A percentile compares a stretch with the other conserved stretches of the same genome.
Conservation (phyloP, 495 filamentous ascomycete genomes). For the Parmelia sp. region DNA sequence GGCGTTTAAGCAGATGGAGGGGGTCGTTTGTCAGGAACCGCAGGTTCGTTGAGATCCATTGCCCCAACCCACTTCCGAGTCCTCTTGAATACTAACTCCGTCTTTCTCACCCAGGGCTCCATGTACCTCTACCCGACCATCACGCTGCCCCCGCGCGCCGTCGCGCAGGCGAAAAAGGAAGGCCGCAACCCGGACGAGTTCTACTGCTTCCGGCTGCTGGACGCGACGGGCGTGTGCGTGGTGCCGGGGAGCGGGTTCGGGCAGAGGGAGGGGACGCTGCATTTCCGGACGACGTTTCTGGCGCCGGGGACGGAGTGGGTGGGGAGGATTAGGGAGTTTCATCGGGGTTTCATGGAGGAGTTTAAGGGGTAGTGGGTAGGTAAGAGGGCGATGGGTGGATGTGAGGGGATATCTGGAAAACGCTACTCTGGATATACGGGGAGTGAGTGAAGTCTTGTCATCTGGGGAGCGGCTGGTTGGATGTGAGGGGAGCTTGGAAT, state of each 20-base stretch:
- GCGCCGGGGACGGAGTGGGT: slow-evolving; percentile 96
- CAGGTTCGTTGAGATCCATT: slow-evolving; percentile 50
- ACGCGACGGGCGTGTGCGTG: slow-evolving; percentile 92
- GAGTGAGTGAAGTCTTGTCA: no score
- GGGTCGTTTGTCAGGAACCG: slow-evolving; percentile 80
- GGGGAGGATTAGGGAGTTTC: slow-evolving; percentile 79
- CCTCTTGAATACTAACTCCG: neutral
- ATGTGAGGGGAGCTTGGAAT: no score
- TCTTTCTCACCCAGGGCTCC: slow-evolving; percentile 58
- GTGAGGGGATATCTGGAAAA: neutral
- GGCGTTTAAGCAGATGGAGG: slow-evolving; percentile 90
- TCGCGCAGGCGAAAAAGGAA: slow-evolving; percentile 66
- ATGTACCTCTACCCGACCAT: slow-evolving; percentile 99
- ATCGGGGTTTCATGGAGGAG: slow-evolving; percentile 84
- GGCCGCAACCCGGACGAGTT: slow-evolving; percentile 79
- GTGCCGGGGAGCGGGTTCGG: slow-evolving; percentile 91
- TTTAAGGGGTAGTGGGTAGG: slow-evolving; percentile 37
- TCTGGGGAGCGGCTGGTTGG: no score
- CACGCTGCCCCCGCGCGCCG: slow-evolving; percentile 63
- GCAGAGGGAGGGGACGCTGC: slow-evolving; percentile 82
- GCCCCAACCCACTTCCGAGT: neutral
- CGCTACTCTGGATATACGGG: neutral
- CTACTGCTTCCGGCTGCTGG: slow-evolving; percentile 83
- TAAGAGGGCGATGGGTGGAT: neutral
- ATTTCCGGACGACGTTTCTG: slow-evolving; percentile 96